phyloP scores from a whole-genome alignment of 2,329 filamentous ascomycete species.

The Lecanoromycetidae sp. region DNA sequence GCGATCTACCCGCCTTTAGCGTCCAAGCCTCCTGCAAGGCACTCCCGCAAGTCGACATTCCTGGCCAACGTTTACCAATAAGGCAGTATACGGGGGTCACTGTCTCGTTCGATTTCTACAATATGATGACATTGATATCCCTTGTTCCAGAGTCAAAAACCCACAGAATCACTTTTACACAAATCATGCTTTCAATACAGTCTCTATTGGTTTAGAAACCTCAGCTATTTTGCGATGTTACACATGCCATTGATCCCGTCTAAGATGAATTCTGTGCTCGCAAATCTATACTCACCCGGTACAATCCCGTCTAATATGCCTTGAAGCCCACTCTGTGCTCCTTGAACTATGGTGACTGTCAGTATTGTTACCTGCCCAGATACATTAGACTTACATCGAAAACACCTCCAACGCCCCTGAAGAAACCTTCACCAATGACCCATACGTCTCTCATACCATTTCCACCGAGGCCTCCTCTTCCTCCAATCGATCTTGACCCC shows the following conservation, averaged over 20 bases:
- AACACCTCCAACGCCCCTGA: constrained; percentile 20
- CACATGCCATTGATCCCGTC: background rate
- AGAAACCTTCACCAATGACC: constrained; percentile 21
- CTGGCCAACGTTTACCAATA: too few relatives aligned
- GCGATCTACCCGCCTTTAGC: too few relatives aligned
- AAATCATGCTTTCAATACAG: too few relatives aligned
- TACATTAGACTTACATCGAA: constrained; percentile 19
- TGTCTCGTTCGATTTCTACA: too few relatives aligned
- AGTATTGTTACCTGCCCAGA: background rate
- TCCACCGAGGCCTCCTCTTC: constrained; percentile 14
- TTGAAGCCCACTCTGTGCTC: constrained; percentile 17
- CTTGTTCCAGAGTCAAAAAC: too few relatives aligned
- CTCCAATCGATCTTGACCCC: background rate
- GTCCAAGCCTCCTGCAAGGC: constrained; percentile 1
- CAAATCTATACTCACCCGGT: background rate
- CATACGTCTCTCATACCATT: constrained; percentile 21
- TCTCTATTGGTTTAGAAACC: too few relatives aligned
- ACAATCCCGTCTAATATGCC: constrained; percentile 8
- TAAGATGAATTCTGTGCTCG: background rate
- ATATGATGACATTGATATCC: too few relatives aligned
- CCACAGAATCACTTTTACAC: too few relatives aligned
- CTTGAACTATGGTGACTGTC: constrained; percentile 8
- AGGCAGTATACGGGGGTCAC: too few relatives aligned
- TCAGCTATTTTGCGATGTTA: too few relatives aligned
- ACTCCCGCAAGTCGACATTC: too few relatives aligned